Evolutionary conservation across 2,329 filamentous ascomycete species (phyloP).

Genomic region (Aspergillus neotritici): DNA sequence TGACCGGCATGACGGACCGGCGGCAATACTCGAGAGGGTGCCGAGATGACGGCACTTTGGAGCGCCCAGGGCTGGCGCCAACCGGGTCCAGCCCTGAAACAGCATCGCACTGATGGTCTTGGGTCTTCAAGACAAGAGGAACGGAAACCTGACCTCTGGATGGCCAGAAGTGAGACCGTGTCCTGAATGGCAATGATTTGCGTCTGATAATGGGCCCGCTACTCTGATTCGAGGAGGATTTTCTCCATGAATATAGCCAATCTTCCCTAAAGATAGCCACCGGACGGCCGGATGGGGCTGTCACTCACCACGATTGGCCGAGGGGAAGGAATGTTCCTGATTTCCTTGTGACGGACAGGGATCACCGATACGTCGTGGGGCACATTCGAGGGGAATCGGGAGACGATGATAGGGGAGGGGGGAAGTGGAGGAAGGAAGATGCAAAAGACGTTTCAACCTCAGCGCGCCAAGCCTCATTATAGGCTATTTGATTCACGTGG

Average conservation of each 20-base stretch:
- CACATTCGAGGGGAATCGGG: neutral
- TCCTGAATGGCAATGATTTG: slow-evolving; percentile 25
- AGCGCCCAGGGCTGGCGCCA: neutral
- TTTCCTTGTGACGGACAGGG: too few species aligned
- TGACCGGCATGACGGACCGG: slow-evolving; percentile 20
- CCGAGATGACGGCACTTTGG: neutral
- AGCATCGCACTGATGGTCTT: slow-evolving; percentile 2
- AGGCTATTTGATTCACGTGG: slow-evolving; percentile 1
- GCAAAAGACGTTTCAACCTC: slow-evolving; percentile 8
- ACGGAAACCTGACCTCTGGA: slow-evolving; percentile 2
- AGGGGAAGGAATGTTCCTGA: too few species aligned
- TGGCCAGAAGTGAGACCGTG: slow-evolving; percentile 16
- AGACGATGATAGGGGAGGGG: slow-evolving; percentile 1
- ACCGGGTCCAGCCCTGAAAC: slow-evolving; percentile 6
- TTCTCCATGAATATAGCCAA: neutral
- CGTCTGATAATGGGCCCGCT: slow-evolving; percentile 1
- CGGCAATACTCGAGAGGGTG: slow-evolving; percentile 1
- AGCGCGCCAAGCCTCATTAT: slow-evolving; percentile 9
- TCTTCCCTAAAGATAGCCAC: too few species aligned
- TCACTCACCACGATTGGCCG: too few species aligned
- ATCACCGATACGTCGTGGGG: neutral
- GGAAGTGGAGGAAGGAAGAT: slow-evolving; percentile 4
- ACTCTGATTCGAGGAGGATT: slow-evolving; percentile 15
- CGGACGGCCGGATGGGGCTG: too few species aligned
- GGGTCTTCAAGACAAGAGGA: slow-evolving; percentile 1